These are phyloP conservation scores for Brassica nigra DNA, from an alignment of 345 rosid genomes.

Conservation along the genomic window DNA sequence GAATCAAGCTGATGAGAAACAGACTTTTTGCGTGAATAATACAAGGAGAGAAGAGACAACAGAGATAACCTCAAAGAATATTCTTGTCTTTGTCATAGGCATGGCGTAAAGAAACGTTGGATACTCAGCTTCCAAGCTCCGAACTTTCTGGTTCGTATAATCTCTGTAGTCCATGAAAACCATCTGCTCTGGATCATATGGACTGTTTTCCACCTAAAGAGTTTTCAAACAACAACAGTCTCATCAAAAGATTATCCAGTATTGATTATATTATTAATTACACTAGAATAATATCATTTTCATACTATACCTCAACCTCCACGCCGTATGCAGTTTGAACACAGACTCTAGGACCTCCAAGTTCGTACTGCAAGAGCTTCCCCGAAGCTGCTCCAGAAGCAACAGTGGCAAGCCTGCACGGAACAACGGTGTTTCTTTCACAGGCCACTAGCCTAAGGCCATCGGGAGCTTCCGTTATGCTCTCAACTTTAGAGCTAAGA, in stretches of 20 bases:
- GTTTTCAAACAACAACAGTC: neutral
- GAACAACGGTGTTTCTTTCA: conserved; percentile 50
- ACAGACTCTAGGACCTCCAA: conserved; percentile 92
- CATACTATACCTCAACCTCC: conserved; percentile 97
- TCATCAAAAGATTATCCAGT: neutral
- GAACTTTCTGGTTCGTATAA: conserved; percentile 54
- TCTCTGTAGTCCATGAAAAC: conserved; percentile 99
- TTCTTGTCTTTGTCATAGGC: conserved; percentile 81
- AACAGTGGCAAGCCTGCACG: conserved; percentile 98
- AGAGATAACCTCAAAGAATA: conserved; percentile 81
- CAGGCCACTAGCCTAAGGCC: conserved; percentile 81
- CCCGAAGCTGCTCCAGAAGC: conserved; percentile 99
- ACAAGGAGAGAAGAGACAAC: neutral
- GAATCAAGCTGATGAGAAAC: conserved; percentile 27
- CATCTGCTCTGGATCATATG: conserved; percentile 93
- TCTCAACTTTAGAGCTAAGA: conserved; percentile 92
- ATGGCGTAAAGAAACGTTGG: conserved; percentile 92
- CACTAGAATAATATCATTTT: too few species aligned
- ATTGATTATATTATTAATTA: too few species aligned
- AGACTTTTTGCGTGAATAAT: neutral
- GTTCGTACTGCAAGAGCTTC: conserved; percentile 88
- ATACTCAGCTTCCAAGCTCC: conserved; percentile 60
- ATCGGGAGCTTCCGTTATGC: conserved; percentile 65
- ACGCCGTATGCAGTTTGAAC: conserved; percentile 97
- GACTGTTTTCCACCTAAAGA: conserved; percentile 83